These are phyloP conservation scores for Fusarium annulatum DNA, from an alignment of 2,329 filamentous ascomycete genomes.

Conservation along the genomic window DNA sequence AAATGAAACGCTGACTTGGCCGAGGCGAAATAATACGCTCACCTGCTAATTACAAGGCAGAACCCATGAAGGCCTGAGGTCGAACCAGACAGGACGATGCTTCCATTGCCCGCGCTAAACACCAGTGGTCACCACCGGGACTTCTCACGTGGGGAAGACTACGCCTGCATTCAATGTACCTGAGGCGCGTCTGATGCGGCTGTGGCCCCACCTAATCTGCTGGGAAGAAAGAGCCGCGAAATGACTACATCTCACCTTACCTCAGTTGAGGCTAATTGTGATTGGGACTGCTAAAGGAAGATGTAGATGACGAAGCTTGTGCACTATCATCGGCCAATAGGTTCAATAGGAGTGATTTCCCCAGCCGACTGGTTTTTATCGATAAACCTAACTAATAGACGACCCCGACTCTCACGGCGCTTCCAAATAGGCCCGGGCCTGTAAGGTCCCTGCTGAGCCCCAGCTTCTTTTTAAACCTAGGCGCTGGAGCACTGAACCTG, in stretches of 20 bases:
- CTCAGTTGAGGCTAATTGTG: neutral
- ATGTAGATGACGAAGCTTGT: neutral
- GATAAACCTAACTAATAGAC: neutral
- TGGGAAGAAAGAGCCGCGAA: slow-evolving; percentile 39
- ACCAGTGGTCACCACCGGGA: slow-evolving; percentile 32
- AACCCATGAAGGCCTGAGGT: slow-evolving; percentile 38
- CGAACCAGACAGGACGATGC: slow-evolving; percentile 34
- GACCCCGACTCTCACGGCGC: slow-evolving; percentile 9
- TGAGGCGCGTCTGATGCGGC: slow-evolving; percentile 42
- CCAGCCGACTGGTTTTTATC: neutral
- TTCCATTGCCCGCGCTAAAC: slow-evolving; percentile 37
- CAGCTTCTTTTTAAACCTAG: slow-evolving; percentile 21
- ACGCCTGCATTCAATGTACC: slow-evolving; percentile 27
- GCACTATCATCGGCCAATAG: neutral
- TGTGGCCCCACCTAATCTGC: slow-evolving; percentile 30
- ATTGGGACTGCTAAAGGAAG: neutral
- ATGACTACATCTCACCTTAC: slow-evolving; percentile 26
- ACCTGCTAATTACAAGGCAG: slow-evolving; percentile 3
- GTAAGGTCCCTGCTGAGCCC: slow-evolving; percentile 19
- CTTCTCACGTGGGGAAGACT: slow-evolving; percentile 18
- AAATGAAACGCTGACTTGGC: neutral
- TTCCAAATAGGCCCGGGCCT: slow-evolving; percentile 14
- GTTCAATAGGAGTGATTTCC: neutral
- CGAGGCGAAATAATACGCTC: neutral
- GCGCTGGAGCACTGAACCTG: slow-evolving; percentile 14